phyloP scores from a whole-genome alignment of 164 flowering plant species.

The Magnolia sinica region DNA sequence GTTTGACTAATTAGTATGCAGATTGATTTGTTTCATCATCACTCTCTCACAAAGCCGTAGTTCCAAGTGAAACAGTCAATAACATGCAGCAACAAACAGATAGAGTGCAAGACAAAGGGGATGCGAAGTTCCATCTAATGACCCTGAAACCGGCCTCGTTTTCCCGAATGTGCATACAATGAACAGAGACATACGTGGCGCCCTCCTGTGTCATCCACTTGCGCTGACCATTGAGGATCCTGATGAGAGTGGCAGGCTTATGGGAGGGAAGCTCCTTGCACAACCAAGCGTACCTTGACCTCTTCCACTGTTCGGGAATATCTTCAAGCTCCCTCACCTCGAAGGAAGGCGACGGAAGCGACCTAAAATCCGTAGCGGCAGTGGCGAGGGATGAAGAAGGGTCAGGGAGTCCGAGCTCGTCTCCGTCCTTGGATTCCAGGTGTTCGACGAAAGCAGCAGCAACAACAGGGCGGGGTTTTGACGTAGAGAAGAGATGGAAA shows the following conservation, averaged over 20 bases:
- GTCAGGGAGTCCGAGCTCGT: slow-evolving; percentile 13
- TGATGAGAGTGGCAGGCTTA: slow-evolving; percentile 40
- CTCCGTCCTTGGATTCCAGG: slow-evolving; percentile 12
- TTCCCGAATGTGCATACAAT: slow-evolving; percentile 79
- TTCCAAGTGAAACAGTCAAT: neutral
- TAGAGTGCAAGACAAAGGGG: neutral
- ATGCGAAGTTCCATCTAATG: neutral
- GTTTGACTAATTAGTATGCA: too few species aligned
- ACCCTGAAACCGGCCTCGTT: slow-evolving; percentile 76
- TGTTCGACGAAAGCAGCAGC: slow-evolving; percentile 32
- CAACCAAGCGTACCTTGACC: slow-evolving; percentile 82
- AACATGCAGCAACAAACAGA: slow-evolving; percentile 4
- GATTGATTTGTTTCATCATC: too few species aligned
- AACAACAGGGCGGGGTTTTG: neutral
- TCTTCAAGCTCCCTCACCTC: slow-evolving; percentile 80
- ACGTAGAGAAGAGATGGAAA: slow-evolving; percentile 1
- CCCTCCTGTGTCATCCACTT: slow-evolving; percentile 86
- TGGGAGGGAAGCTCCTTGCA: slow-evolving; percentile 85
- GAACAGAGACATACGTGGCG: slow-evolving; percentile 66
- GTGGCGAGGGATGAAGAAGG: slow-evolving; percentile 6
- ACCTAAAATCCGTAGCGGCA: slow-evolving; percentile 33
- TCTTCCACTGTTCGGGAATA: slow-evolving; percentile 84
- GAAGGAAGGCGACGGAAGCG: slow-evolving; percentile 25
- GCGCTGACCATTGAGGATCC: slow-evolving; percentile 70
- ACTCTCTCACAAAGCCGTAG: neutral